A percentile compares a stretch with the other conserved stretches of the same genome.
phyloP scores from a whole-genome alignment of 257 asterid species.

The Paraleonurus japonicus region DNA sequence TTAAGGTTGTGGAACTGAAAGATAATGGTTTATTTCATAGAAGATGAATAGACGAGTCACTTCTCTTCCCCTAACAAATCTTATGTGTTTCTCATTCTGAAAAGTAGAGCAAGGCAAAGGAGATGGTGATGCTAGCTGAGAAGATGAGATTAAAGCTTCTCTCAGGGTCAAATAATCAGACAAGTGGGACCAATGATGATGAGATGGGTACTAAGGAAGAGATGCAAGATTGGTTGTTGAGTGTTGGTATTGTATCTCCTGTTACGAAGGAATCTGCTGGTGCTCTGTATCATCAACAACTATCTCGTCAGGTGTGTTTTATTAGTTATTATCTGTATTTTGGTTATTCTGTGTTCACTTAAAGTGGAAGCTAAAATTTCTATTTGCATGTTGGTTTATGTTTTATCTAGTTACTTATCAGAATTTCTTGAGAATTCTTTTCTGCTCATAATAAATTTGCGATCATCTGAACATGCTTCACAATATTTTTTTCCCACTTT shows the following conservation, averaged over 20 bases:
- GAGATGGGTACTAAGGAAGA: slow-evolving; percentile 95
- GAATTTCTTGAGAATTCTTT: not conserved
- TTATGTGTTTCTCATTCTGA: slow-evolving; percentile 16
- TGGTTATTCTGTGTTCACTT: not conserved
- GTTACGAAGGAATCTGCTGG: slow-evolving; percentile 99
- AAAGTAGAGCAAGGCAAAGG: slow-evolving; percentile 83
- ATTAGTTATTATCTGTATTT: not conserved
- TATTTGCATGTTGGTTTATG: not conserved
- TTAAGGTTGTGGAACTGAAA: slow-evolving; percentile 11
- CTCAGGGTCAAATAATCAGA: slow-evolving; percentile 67
- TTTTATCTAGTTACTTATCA: slow-evolving; percentile 3
- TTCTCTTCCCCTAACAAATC: slow-evolving; percentile 5
- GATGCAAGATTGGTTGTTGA: slow-evolving; percentile 94
- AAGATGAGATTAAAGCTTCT: slow-evolving; percentile 93
- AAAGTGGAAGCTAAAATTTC: slow-evolving; percentile 6
- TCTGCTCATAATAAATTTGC: not conserved
- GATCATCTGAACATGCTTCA: not conserved
- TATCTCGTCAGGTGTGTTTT: slow-evolving; percentile 82
- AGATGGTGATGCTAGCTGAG: slow-evolving; percentile 98
- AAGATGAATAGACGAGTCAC: slow-evolving; percentile 10
- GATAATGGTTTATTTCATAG: not conserved
- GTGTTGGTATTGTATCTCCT: slow-evolving; percentile 95
- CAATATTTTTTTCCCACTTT: not conserved
- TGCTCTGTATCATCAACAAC: slow-evolving; percentile 95
- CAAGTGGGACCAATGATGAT: slow-evolving; percentile 61